Percentiles rank a stretch among this genome's conserved stretches.
Conservation (phyloP, 352 stramenopile genomes). For the Pelagophyceae sp. region DNA sequence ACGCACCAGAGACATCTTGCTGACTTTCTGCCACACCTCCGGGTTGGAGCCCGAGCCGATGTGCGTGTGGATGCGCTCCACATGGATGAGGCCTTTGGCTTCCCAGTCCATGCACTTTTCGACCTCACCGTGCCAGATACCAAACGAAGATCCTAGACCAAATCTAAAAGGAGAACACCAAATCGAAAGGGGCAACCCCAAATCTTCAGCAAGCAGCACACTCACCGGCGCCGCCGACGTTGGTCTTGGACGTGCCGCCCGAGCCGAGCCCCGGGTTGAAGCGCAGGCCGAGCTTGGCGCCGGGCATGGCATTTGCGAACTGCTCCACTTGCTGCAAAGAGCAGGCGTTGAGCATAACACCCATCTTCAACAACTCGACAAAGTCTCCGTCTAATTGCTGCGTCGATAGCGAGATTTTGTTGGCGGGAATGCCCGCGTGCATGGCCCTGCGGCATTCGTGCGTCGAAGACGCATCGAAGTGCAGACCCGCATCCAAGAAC, state of each 20-base stretch:
- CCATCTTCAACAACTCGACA: slow-evolving; percentile 51
- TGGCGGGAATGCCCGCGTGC: slow-evolving; percentile 49
- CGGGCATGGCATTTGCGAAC: slow-evolving; percentile 56
- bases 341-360: slow-evolving; percentile 75
- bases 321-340: slow-evolving; percentile 64
- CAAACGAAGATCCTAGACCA: too few relatives aligned
- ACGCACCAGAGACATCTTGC: slow-evolving; percentile 55
- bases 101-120: slow-evolving; percentile 62
- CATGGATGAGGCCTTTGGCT: slow-evolving; percentile 56
- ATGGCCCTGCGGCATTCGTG: slow-evolving; percentile 66
- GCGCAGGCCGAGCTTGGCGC: slow-evolving; percentile 61
- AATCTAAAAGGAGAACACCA: slow-evolving; percentile 2
- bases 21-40: slow-evolving; percentile 64
- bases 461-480: slow-evolving; percentile 68
- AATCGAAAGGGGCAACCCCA: slow-evolving; percentile 3
- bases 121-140: slow-evolving; percentile 63
- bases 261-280: slow-evolving; percentile 72
- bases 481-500: slow-evolving; percentile 58
- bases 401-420: slow-evolving; percentile 63
- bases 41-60: slow-evolving; percentile 75
- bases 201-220: too few relatives aligned
- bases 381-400: slow-evolving; percentile 70
- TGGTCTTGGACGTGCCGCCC: slow-evolving; percentile 72
- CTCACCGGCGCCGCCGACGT: slow-evolving; percentile 54
- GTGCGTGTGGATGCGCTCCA: slow-evolving; percentile 74